Evolutionary conservation across 805 yeast species (phyloP).

Genomic region (Scheffersomyces lignosus): DNA sequence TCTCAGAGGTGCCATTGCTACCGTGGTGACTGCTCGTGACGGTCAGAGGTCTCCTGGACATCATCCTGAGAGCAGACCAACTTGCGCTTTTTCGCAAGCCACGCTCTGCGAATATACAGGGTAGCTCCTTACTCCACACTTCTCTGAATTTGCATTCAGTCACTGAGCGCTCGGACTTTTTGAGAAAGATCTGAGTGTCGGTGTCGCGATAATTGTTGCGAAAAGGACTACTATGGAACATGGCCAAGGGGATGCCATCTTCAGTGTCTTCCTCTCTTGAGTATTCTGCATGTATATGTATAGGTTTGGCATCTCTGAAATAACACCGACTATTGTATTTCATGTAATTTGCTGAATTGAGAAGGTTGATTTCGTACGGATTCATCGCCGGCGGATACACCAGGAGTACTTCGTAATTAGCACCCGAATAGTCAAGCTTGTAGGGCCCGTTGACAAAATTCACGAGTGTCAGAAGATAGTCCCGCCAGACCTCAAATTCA

Average conservation of each 20-base stretch:
- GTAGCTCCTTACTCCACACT: constrained; percentile 12
- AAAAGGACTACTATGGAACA: too few species aligned
- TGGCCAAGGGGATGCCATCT: too few species aligned
- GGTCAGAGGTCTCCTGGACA: constrained; percentile 9
- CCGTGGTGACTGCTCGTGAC: too few species aligned
- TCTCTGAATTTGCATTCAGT: constrained; percentile 6
- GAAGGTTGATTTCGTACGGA: constrained; percentile 18
- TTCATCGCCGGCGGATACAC: constrained; percentile 14
- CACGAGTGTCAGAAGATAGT: constrained; percentile 16
- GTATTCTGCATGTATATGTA: too few species aligned
- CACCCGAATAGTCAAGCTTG: constrained; percentile 15
- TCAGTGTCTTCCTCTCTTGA: too few species aligned
- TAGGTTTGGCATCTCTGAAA: constrained; percentile 8
- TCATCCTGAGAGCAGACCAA: constrained; percentile 7
- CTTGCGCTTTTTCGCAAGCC: constrained; percentile 11
- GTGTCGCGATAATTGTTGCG: too few species aligned
- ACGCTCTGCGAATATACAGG: constrained; percentile 2
- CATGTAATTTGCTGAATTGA: constrained; percentile 3
- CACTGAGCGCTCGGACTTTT: constrained; percentile 6
- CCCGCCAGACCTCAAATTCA: constrained; percentile 46
- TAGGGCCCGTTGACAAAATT: constrained; percentile 28
- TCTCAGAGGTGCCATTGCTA: too few species aligned
- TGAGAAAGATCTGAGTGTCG: too few species aligned
- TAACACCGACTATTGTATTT: constrained; percentile 11
- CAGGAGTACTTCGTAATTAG: constrained; percentile 4